These are phyloP conservation scores for Phytophthora podocarpi DNA, from an alignment of 352 stramenopile species.

Conservation along the genomic window DNA sequence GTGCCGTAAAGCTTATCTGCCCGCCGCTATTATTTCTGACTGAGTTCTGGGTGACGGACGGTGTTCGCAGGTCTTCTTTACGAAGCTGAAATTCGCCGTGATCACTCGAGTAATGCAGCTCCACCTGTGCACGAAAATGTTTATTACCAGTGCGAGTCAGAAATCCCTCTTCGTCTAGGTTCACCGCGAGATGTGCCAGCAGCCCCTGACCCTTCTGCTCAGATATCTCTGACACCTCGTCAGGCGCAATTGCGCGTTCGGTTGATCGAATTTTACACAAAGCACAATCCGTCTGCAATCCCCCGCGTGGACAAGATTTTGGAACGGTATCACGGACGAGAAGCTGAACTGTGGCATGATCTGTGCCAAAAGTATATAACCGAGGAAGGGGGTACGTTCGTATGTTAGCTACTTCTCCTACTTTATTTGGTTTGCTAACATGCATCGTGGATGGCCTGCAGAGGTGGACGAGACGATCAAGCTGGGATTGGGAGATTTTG, in stretches of 20 bases:
- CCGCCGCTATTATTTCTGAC: not conserved
- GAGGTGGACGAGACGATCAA: constrained; percentile 91
- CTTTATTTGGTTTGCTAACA: constrained; percentile 5
- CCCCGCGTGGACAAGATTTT: constrained; percentile 75
- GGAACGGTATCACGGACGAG: constrained; percentile 71
- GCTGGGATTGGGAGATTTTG: constrained; percentile 98
- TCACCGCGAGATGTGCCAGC: constrained; percentile 17
- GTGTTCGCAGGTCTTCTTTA: constrained; percentile 65
- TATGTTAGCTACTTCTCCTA: not conserved
- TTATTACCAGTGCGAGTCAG: constrained; percentile 78
- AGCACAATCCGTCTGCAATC: constrained; percentile 69
- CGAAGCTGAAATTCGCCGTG: constrained; percentile 64
- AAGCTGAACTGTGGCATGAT: constrained; percentile 80
- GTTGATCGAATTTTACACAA: constrained; percentile 70
- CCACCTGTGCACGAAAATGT: constrained; percentile 39
- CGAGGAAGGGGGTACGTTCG: constrained; percentile 50
- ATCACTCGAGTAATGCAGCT: constrained; percentile 30
- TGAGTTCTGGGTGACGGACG: constrained; percentile 2
- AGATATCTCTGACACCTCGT: constrained; percentile 21
- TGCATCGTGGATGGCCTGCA: constrained; percentile 10
- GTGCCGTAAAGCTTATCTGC: not conserved
- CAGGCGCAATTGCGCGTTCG: constrained; percentile 43
- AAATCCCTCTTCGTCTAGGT: constrained; percentile 40
- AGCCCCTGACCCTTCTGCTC: not conserved
- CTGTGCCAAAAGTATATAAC: constrained; percentile 76